These are phyloP conservation scores for Tubosaeta brunneosetosa DNA, from an alignment of 768 basidiomycete species.

Conservation along the genomic window DNA sequence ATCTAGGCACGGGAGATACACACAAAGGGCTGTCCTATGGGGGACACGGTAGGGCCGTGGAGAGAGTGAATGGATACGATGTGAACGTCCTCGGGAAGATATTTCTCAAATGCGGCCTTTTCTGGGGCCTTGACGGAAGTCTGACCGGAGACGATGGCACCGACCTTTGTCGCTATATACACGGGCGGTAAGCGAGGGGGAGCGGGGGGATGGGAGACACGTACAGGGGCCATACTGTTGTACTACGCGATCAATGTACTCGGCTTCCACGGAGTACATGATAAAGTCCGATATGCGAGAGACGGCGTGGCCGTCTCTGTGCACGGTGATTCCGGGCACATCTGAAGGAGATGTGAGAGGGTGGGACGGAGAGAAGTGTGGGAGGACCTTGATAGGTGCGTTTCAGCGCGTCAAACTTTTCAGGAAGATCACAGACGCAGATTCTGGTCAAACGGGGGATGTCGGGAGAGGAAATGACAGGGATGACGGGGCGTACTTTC, in stretches of 20 bases:
- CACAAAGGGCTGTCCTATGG: slow-evolving; percentile 87
- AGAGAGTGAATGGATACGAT: slow-evolving; percentile 94
- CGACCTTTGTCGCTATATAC: slow-evolving; percentile 75
- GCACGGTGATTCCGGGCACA: slow-evolving; percentile 57
- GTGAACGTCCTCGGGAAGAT: slow-evolving; percentile 79
- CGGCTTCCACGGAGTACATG: slow-evolving; percentile 93
- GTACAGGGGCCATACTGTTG: slow-evolving; percentile 86
- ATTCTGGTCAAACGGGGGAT: slow-evolving; percentile 47
- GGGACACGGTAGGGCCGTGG: slow-evolving; percentile 87
- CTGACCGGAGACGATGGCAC: slow-evolving; percentile 91
- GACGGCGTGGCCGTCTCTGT: slow-evolving; percentile 81
- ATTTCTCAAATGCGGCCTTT: slow-evolving; percentile 78
- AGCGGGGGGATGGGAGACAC: slow-evolving; percentile 23
- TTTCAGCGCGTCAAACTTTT: slow-evolving; percentile 61
- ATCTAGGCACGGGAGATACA: slow-evolving; percentile 18
- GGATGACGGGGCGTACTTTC: slow-evolving; percentile 48
- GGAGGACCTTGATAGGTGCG: slow-evolving; percentile 54
- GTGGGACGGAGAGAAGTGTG: background rate
- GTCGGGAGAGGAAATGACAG: background rate
- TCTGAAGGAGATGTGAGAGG: slow-evolving; percentile 33
- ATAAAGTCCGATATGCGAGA: slow-evolving; percentile 89
- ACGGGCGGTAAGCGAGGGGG: background rate
- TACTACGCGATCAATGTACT: slow-evolving; percentile 80
- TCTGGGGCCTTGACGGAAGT: slow-evolving; percentile 98
- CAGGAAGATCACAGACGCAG: slow-evolving; percentile 81